A percentile compares a stretch with the other conserved stretches of the same genome.
Conservation (phyloP, 106 monocot species). For the Dendrobium officinale region DNA sequence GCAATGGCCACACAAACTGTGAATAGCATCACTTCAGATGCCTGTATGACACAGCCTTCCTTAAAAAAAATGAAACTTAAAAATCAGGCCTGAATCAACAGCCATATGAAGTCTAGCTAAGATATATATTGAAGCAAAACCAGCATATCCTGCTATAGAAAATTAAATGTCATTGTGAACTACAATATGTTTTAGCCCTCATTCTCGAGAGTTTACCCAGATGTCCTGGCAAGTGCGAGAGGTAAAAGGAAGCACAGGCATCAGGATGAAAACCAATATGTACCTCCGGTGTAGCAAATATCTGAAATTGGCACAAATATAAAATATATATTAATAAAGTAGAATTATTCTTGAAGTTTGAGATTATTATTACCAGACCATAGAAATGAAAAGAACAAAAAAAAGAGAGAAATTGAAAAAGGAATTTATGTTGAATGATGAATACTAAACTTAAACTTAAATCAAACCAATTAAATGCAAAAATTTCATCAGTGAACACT, state of each 20-base stretch:
- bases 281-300: slow-evolving; percentile 90
- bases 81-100: too few relatives aligned
- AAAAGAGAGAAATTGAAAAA: neutral
- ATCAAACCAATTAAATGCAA: neutral
- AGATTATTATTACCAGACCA: neutral
- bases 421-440: neutral
- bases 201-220: slow-evolving; percentile 41
- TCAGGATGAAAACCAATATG: slow-evolving; percentile 98
- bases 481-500: neutral
- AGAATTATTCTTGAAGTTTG: neutral
- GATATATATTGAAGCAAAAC: neutral
- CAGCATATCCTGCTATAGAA: neutral
- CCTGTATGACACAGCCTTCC: too few relatives aligned
- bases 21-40: too few relatives aligned
- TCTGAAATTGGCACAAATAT: slow-evolving; percentile 26
- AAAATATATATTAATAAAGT: neutral
- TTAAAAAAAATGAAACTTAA: too few relatives aligned
- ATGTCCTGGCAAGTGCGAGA: slow-evolving; percentile 93
- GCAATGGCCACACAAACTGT: too few relatives aligned
- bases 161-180: neutral
- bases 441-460: neutral
- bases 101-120: too few relatives aligned
- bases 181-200: neutral
- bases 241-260: slow-evolving; percentile 96
- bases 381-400: neutral